Conservation (phyloP, 495 filamentous ascomycete genomes). For the Podospora fimiseda region DNA sequence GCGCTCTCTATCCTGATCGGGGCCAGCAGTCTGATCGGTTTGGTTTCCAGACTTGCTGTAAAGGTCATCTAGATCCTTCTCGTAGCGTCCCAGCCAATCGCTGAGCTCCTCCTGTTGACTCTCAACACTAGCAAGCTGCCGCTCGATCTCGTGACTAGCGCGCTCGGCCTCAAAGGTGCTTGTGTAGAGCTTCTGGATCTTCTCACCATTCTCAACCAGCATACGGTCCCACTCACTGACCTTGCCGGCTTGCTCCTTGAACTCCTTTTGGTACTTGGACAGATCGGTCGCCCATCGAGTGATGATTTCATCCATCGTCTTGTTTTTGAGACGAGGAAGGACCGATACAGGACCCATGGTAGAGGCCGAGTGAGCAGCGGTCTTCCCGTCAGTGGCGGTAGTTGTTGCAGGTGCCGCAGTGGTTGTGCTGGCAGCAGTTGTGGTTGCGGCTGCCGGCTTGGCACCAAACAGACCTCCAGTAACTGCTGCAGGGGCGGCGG, state of each 20-base stretch:
- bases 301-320: constrained; percentile 99
- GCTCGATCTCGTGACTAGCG: constrained; percentile 83
- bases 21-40: constrained; percentile 65
- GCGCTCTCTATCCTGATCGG: constrained; percentile 88
- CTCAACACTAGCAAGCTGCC: constrained; percentile 80
- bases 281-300: constrained; percentile 95
- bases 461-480: constrained; percentile 24
- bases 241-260: constrained; percentile 78
- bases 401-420: constrained; percentile 14
- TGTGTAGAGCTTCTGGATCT: constrained; percentile 81
- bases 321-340: constrained; percentile 87
- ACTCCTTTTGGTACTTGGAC: constrained; percentile 91
- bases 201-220: constrained; percentile 85
- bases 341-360: constrained; percentile 72
- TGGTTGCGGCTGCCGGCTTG: constrained; percentile 20
- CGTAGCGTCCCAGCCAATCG: constrained; percentile 79
- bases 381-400: constrained; percentile 46
- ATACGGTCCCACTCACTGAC: constrained; percentile 86
- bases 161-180: constrained; percentile 87
- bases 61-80: constrained; percentile 80
- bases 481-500: constrained; percentile 23
- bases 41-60: constrained; percentile 47
- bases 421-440: constrained; percentile 14
- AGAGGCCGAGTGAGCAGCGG: constrained; percentile 56
- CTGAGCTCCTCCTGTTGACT: constrained; percentile 84